Evolutionary conservation across 257 asterid species (phyloP).

Genomic region (Jaltomata sinuosa): DNA sequence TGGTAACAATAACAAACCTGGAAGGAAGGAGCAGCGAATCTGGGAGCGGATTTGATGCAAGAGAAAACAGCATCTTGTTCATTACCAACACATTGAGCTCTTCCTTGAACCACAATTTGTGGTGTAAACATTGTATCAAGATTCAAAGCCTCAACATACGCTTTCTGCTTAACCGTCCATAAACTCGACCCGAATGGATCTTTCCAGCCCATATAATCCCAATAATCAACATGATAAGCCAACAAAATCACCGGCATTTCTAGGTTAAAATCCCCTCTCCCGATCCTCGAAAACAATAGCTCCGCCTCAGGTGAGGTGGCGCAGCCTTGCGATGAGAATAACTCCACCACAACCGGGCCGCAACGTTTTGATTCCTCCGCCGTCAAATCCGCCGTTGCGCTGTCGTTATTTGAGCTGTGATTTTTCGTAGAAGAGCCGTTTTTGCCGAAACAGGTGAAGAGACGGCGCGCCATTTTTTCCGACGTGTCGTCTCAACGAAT

Average conservation of each 20-base stretch:
- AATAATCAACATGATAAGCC: constrained; percentile 77
- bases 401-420: constrained; percentile 2
- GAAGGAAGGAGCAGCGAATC: constrained; percentile 56
- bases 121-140: constrained; percentile 80
- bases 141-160: constrained; percentile 56
- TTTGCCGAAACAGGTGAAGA: constrained; percentile 18
- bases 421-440: neutral
- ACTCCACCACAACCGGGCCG: constrained; percentile 74
- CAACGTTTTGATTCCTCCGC: constrained; percentile 52
- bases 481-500: neutral
- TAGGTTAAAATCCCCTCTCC: constrained; percentile 72
- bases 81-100: constrained; percentile 49
- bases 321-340: constrained; percentile 94
- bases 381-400: constrained; percentile 40
- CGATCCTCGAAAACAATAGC: constrained; percentile 68
- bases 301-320: constrained; percentile 85
- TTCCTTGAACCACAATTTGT: constrained; percentile 70
- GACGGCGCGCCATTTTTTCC: constrained; percentile 4
- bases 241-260: constrained; percentile 57
- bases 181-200: constrained; percentile 74
- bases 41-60: constrained; percentile 44
- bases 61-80: constrained; percentile 46
- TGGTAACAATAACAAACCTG: constrained; percentile 32
- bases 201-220: constrained; percentile 96
- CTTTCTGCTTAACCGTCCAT: constrained; percentile 92